Evolutionary conservation across 1,284 basidiomycete genomes (phyloP).

Genomic region (Ustilago xerochloae): DNA sequence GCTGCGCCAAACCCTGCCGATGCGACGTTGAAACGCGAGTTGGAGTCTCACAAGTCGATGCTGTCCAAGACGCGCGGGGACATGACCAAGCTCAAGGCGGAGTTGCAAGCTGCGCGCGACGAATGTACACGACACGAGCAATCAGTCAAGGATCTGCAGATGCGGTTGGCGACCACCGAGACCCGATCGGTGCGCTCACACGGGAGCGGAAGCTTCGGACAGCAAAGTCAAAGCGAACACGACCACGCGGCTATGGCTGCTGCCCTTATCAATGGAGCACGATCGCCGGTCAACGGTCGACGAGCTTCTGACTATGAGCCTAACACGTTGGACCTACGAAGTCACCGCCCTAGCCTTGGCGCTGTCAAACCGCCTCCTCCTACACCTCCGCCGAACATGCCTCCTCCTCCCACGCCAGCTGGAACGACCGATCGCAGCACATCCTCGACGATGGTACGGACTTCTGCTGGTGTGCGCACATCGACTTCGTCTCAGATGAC

Average conservation of each 20-base stretch:
- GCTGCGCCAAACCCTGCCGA: slow-evolving; percentile 17
- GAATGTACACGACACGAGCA: slow-evolving; percentile 74
- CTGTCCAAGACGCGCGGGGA: slow-evolving; percentile 72
- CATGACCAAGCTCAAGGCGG: slow-evolving; percentile 72
- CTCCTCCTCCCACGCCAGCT: slow-evolving; percentile 74
- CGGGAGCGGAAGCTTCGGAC: slow-evolving; percentile 40
- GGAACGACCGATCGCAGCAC: slow-evolving; percentile 1
- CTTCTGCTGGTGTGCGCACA: slow-evolving; percentile 38
- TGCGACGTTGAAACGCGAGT: slow-evolving; percentile 70
- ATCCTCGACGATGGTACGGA: slow-evolving; percentile 8
- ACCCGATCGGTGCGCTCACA: slow-evolving; percentile 48
- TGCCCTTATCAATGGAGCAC: slow-evolving; percentile 25
- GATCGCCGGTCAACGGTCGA: slow-evolving; percentile 27
- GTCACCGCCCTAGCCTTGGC: slow-evolving; percentile 34
- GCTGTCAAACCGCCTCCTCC: slow-evolving; percentile 82
- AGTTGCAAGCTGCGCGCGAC: slow-evolving; percentile 79
- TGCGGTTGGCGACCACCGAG: slow-evolving; percentile 51
- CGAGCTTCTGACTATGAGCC: slow-evolving; percentile 32
- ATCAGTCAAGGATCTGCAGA: slow-evolving; percentile 48
- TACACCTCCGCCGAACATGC: slow-evolving; percentile 85
- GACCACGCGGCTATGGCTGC: slow-evolving; percentile 22
- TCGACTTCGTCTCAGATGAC: slow-evolving; percentile 54
- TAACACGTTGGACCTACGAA: slow-evolving; percentile 19
- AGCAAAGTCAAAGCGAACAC: slow-evolving; percentile 37
- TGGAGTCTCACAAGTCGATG: slow-evolving; percentile 79